A percentile compares a stretch with the other conserved stretches of the same genome.
Conservation (phyloP, 257 asterid species). For the Catharanthus roseus region DNA sequence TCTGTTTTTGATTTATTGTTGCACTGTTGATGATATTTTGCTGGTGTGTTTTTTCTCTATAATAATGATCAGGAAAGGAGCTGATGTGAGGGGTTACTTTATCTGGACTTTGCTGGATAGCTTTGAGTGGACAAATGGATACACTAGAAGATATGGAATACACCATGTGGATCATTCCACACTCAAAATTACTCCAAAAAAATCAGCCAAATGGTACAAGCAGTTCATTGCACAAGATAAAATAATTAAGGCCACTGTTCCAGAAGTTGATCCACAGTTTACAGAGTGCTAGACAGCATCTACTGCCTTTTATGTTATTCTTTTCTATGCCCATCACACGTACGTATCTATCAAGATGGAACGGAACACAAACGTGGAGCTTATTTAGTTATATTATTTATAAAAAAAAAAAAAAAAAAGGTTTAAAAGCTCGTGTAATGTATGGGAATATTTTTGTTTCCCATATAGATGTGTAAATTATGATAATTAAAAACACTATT, state of each 20-base stretch:
- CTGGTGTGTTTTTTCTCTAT: background rate
- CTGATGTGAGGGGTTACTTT: constrained; percentile 59
- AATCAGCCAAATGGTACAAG: constrained; percentile 39
- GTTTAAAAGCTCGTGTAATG: no score
- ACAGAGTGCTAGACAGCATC: background rate
- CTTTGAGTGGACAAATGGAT: constrained; percentile 60
- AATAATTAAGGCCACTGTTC: constrained; percentile 6
- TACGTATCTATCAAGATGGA: no score
- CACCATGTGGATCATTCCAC: constrained; percentile 32
- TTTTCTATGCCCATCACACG: no score
- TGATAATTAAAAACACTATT: no score
- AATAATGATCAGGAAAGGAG: constrained; percentile 41
- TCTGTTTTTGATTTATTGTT: background rate
- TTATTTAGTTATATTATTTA: no score
- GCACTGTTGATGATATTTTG: background rate
- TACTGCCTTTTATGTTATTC: no score
- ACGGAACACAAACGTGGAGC: no score
- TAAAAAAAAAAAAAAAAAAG: no score
- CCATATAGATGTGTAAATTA: no score
- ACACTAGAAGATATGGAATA: constrained; percentile 50
- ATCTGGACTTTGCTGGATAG: constrained; percentile 63
- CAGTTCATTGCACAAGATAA: constrained; percentile 28
- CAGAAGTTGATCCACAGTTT: background rate
- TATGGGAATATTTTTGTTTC: no score
- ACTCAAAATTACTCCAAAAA: constrained; percentile 32